These are phyloP conservation scores for Zygotorulaspora danielsina DNA, from an alignment of 805 yeast species.

Conservation along the genomic window DNA sequence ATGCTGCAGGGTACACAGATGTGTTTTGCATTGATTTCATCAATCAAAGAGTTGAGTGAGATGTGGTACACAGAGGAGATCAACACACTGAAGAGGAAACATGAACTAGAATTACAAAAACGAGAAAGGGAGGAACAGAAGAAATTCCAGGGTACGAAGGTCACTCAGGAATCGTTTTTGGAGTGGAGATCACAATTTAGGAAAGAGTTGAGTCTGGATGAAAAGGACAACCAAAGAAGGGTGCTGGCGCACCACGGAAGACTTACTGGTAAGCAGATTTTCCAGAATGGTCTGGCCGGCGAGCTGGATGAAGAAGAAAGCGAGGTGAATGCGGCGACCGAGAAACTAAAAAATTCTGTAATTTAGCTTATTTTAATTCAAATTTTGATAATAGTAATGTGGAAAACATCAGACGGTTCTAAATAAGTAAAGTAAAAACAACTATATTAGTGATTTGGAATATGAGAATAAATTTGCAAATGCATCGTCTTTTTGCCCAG, in stretches of 20 bases:
- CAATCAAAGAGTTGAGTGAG: constrained; percentile 80
- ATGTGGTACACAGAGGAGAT: constrained; percentile 56
- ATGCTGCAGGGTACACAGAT: constrained; percentile 89
- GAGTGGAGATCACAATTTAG: constrained; percentile 74
- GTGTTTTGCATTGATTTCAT: constrained; percentile 71
- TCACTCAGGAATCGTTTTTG: constrained; percentile 68
- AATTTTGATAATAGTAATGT: no score
- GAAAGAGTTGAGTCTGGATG: constrained; percentile 65
- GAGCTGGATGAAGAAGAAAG: constrained; percentile 55
- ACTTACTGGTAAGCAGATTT: constrained; percentile 82
- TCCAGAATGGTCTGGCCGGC: constrained; percentile 82
- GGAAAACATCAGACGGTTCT: neutral
- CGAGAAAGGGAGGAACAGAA: constrained; percentile 81
- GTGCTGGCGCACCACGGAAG: constrained; percentile 64
- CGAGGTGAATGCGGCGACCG: constrained; percentile 21
- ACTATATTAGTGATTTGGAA: constrained; percentile 32
- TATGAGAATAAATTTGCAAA: constrained; percentile 32
- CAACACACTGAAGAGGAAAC: constrained; percentile 47
- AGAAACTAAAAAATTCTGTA: constrained; percentile 12
- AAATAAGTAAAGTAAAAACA: neutral
- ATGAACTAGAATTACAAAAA: constrained; percentile 54
- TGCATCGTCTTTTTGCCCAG: constrained; percentile 22
- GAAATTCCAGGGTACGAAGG: constrained; percentile 87
- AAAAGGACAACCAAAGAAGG: constrained; percentile 49
- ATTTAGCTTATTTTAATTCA: constrained; percentile 2